phyloP scores from a whole-genome alignment of 1,139 yeast species.

The Pichia sp. region DNA sequence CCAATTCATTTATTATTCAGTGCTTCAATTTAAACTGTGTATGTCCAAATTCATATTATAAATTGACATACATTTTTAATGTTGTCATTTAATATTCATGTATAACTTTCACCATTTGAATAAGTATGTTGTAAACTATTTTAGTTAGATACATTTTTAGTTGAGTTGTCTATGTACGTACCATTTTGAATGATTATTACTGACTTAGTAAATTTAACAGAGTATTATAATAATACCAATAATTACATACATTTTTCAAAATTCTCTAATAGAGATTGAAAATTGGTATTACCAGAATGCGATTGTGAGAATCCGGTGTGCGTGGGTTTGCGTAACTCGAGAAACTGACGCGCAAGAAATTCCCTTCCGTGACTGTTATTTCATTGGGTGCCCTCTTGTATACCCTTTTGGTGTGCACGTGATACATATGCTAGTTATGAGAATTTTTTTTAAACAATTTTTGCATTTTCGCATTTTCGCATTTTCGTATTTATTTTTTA shows the following conservation, averaged over 20 bases:
- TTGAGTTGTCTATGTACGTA: constrained; percentile 7
- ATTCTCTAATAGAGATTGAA: not conserved
- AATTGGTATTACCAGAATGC: not conserved
- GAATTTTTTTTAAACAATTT: not conserved
- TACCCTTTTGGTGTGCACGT: not conserved
- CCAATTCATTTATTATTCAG: not conserved
- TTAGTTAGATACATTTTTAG: no score
- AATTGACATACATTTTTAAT: no score
- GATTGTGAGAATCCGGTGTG: not conserved
- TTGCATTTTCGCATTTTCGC: not conserved
- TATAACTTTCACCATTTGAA: no score
- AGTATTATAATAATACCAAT: not conserved
- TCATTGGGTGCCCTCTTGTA: not conserved
- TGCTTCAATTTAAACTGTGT: no score
- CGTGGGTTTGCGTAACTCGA: not conserved
- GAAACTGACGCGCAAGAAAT: not conserved
- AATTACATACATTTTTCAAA: not conserved
- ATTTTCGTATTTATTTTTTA: not conserved
- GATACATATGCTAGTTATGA: not conserved
- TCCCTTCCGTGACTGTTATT: not conserved
- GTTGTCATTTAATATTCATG: not conserved
- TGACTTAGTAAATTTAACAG: constrained; percentile 2
- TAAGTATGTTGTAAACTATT: no score
- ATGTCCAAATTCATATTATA: not conserved
- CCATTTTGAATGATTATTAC: constrained; percentile 29